These are phyloP conservation scores for Pistacia atlantica DNA, from an alignment of 345 rosid genomes.

Conservation along the genomic window DNA sequence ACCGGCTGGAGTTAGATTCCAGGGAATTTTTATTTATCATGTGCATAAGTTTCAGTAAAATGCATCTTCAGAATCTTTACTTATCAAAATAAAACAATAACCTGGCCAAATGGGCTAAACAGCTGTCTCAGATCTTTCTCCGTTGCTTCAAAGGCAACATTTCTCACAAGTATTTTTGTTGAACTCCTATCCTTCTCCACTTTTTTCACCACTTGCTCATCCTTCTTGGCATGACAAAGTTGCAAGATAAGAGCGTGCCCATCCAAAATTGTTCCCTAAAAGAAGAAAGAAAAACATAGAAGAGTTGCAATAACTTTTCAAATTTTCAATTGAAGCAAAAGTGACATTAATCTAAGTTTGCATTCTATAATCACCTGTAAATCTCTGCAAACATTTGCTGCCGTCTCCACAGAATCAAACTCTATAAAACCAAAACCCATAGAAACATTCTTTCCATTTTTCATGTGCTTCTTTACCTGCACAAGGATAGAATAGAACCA, in stretches of 20 bases:
- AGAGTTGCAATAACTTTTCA: not conserved
- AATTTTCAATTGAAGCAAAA: not conserved
- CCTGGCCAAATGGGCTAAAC: slow-evolving; percentile 97
- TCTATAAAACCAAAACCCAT: slow-evolving; percentile 93
- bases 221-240: slow-evolving; percentile 76
- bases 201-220: slow-evolving; percentile 54
- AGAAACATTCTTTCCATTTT: slow-evolving; percentile 80
- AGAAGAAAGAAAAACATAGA: not conserved
- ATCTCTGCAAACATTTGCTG: slow-evolving; percentile 62
- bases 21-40: not conserved
- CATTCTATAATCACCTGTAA: slow-evolving; percentile 56
- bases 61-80: not conserved
- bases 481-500: slow-evolving; percentile 15
- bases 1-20: not conserved
- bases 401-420: slow-evolving; percentile 82
- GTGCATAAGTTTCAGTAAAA: not conserved
- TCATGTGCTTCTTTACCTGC: slow-evolving; percentile 84
- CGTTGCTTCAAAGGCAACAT: slow-evolving; percentile 96
- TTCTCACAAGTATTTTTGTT: slow-evolving; percentile 79
- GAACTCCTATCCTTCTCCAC: slow-evolving; percentile 64
- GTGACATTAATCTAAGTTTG: slow-evolving; percentile 3
- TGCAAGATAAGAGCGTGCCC: slow-evolving; percentile 89
- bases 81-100: slow-evolving; percentile 19
- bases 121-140: slow-evolving; percentile 85
- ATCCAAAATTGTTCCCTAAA: slow-evolving; percentile 86